These are phyloP conservation scores for Aureobasidium uvarum DNA, from an alignment of 2,329 filamentous ascomycete species.

Conservation along the genomic window DNA sequence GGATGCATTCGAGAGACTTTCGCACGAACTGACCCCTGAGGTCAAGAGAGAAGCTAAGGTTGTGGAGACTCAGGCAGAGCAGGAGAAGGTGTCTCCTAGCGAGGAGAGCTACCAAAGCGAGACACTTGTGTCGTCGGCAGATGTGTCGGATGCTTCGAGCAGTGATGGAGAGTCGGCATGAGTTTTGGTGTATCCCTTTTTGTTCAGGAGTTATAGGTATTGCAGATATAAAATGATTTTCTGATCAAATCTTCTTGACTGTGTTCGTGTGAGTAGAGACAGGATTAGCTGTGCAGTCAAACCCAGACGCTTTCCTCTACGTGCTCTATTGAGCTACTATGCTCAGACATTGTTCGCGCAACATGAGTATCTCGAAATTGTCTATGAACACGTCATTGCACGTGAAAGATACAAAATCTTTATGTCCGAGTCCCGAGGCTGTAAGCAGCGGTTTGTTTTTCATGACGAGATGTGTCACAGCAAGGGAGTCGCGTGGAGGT, in stretches of 20 bases:
- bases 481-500: slow-evolving; percentile 7
- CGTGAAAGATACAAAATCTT: neutral
- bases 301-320: neutral
- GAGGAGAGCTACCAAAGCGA: slow-evolving; percentile 6
- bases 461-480: slow-evolving; percentile 8
- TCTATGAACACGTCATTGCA: neutral
- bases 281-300: neutral
- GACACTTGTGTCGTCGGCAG: neutral
- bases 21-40: slow-evolving; percentile 1
- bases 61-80: neutral
- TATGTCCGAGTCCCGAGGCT: neutral
- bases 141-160: slow-evolving; percentile 3
- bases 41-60: slow-evolving; percentile 5
- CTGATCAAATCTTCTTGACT: neutral
- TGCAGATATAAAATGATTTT: neutral
- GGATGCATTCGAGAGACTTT: neutral
- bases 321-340: neutral
- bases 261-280: neutral
- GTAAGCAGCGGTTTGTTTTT: neutral
- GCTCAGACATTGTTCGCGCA: neutral
- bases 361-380: neutral
- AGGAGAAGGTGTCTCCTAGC: neutral
- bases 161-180: neutral
- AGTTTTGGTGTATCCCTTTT: neutral
- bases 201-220: neutral